Evolutionary conservation across 768 basidiomycete genomes (phyloP), one percentile per base, ranked within the genome.

Genomic region (Amanita inopinata): DNA sequence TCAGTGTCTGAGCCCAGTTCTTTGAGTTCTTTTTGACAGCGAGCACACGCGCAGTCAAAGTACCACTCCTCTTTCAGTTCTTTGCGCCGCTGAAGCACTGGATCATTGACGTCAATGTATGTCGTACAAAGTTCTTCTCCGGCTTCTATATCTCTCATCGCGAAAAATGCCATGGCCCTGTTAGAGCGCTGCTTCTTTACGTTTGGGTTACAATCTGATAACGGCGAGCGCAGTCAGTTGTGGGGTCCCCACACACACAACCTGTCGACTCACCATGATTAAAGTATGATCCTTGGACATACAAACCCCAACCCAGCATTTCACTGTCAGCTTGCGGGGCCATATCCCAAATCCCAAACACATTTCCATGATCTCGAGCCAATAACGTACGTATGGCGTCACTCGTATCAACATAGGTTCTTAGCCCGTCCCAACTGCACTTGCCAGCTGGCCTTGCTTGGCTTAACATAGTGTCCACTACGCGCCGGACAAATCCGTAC

Each of bases 291-390:
- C 70, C 77, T 37, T 67, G 69, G 4, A 70, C 56, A 57, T 76
- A 82, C 48, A 80, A 63, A 3, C 70, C 76, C 71, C 76, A 83
- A 17, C 80, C 80, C 14, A 81, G 53, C 78, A 80, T 76, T 56
- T 78, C 77, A 37, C 65, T 65, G 28, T 70, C 70, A 14, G 63
- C 65, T 46, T 61, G 59, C 43, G 57, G 57, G 22, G 57, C 64
- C 60, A 55, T 70, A 46, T 82, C 78, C 75, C 76, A 83, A 34
- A 83, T 70, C 11, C 80, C 81, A 46, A 83, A 83, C 5, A 76
- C 69, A 48, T 83, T 83, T 15, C 80, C 79, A 17, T 71, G 68
- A 46, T 82, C 79, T 9, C 80, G 69, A 11, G 67, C 67, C 12
- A 82, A 59, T 7, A 79, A 59, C 1, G 63, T 68, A n/a, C 80